Base-by-base conservation (phyloP, 805 yeast species). In the Ogataea nitratoaversa region DNA sequence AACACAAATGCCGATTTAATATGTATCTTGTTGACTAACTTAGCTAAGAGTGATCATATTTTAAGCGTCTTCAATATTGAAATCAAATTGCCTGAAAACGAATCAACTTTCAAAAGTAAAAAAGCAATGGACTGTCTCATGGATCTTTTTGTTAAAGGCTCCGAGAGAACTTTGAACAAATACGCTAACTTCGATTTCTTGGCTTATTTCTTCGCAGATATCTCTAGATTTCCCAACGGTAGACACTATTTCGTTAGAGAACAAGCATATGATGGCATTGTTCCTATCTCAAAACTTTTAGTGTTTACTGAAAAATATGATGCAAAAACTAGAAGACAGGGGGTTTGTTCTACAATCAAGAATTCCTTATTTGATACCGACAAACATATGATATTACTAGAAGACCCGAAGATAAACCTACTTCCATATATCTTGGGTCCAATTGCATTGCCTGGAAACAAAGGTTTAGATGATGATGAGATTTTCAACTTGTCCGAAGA, bases 311-410 rank as follows among this genome's bases (percentile, higher is more conserved):
- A 86, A 56, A 78, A 80, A 54, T 84, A 80, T 49, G 90, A 84
- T 55, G 71, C 86, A 12, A 78, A 78, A 53, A 77, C 78, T 19
- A 79, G 98, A 66, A 76, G 98, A 63, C 90, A 84, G 58, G 97
- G 96, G 56, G 90, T 87, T 29, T 95, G 95, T 1, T 84, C 95
- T 5, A 84, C 96, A 2, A 85, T 93, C 51, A 91, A 93, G 60
- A 91, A 91, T 63, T 76, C 91, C 0, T 66, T 91, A 36, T 91
- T 91, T 55, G 96, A 90, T 56, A 69, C 85, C 1, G 76, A 79
- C 30, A 62, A 76, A 27, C 98, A 91, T 57, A 63, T 64, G 51
- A 60, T 57, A 19, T 66, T 91, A 32, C 60, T 88, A 30, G 68
- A 67, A 4, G 83, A 84, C 52, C 78, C 72, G 28, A 63, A 70